Evolutionary conservation across 1,139 yeast genomes (phyloP).

Genomic region (Lodderomyces margitis): DNA sequence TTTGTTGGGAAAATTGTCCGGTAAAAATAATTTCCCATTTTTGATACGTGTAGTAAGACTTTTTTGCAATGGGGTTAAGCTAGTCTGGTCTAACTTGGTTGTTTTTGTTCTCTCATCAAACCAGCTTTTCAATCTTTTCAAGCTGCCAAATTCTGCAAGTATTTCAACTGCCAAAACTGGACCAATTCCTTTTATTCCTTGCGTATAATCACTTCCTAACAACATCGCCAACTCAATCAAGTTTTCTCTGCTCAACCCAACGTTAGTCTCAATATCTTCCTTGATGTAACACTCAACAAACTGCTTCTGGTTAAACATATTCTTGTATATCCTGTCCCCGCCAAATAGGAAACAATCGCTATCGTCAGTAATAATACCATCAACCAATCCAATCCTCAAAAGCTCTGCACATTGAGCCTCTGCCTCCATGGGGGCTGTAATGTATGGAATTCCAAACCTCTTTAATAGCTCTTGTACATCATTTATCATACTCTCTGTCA

Average conservation of each 20-base stretch:
- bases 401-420: slow-evolving; percentile 96
- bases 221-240: slow-evolving; percentile 78
- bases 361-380: slow-evolving; percentile 96
- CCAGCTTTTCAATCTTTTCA: slow-evolving; percentile 38
- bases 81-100: slow-evolving; percentile 16
- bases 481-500: slow-evolving; percentile 77
- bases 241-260: slow-evolving; percentile 63
- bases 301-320: slow-evolving; percentile 91
- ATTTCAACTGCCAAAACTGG: slow-evolving; percentile 92
- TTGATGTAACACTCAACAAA: slow-evolving; percentile 83
- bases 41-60: slow-evolving; percentile 57
- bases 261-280: slow-evolving; percentile 55
- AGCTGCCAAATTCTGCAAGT: slow-evolving; percentile 74
- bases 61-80: slow-evolving; percentile 33
- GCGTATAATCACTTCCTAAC: slow-evolving; percentile 92
- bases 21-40: slow-evolving; percentile 59
- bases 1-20: slow-evolving; percentile 66
- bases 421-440: slow-evolving; percentile 98
- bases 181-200: slow-evolving; percentile 88
- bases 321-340: slow-evolving; percentile 78
- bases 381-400: slow-evolving; percentile 65
- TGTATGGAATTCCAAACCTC: slow-evolving; percentile 88
- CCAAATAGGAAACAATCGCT: slow-evolving; percentile 96
- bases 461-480: slow-evolving; percentile 88
- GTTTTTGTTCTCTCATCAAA: slow-evolving; percentile 31